A percentile compares a stretch with the other conserved stretches of the same genome.
These are phyloP conservation scores for Otatea glauca DNA, from an alignment of 176 grass and related monocot genomes.

Conservation along the genomic window DNA sequence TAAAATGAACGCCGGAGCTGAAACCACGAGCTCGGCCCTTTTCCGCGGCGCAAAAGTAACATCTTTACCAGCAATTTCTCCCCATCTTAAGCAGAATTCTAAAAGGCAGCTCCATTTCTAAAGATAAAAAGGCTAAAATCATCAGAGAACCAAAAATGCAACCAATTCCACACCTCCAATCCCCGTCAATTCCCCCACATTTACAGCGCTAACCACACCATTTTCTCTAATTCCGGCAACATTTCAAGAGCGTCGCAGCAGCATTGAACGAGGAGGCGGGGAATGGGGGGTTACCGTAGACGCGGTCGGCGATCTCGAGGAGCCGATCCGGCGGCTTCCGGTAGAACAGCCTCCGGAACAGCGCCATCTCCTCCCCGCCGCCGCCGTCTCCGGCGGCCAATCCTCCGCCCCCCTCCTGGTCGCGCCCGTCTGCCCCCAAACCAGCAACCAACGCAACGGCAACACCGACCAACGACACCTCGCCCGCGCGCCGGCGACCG, in stretches of 20 bases:
- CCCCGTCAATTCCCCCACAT: neutral
- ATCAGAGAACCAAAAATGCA: neutral
- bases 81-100: neutral
- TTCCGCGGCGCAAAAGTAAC: neutral
- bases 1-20: neutral
- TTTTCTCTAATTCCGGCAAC: neutral
- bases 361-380: slow-evolving; percentile 64
- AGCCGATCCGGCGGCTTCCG: slow-evolving; percentile 93
- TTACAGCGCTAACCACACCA: neutral
- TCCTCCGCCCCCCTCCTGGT: neutral
- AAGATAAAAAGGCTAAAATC: neutral
- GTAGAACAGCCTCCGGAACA: slow-evolving; percentile 97
- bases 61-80: neutral
- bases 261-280: neutral
- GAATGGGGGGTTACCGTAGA: slow-evolving; percentile 70
- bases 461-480: neutral
- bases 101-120: neutral
- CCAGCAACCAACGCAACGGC: slow-evolving; percentile 12
- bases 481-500: slow-evolving; percentile 26
- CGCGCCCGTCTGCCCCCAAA: slow-evolving; percentile 22
- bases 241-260: neutral
- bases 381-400: slow-evolving; percentile 65
- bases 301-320: slow-evolving; percentile 90
- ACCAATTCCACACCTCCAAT: neutral
- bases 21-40: too few relatives aligned